Evolutionary conservation across 768 basidiomycete genomes (phyloP), one percentile per base, ranked within the genome.

Genomic region (Udeniomyces megalosporus): DNA sequence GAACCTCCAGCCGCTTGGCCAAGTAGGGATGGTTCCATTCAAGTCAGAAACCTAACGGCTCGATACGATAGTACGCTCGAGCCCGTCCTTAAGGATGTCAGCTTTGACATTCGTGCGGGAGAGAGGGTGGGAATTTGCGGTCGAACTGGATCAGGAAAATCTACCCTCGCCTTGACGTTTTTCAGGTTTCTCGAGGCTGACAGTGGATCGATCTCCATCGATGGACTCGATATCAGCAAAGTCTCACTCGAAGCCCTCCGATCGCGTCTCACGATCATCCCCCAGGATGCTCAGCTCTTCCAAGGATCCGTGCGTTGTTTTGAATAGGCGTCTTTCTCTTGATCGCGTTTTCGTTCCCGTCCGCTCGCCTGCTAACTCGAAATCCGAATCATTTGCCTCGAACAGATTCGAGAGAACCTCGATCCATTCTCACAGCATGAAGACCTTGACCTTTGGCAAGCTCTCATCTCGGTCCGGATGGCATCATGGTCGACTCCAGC

Each of bases 1-100:
- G 68, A 71, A 11, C 76, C 76, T n/a, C 76, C 76, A 0, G 75
- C 76, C 0, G 69, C 70, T 32, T 76, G 76, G 76, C 76, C 76
- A 0, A 61, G 70, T 0, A 65, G 68, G 22, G 68, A 71, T 5
- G 73, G 73, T 0, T 65, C 61, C 10, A 75, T 77, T 35, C 66
- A 71, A 10, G 73, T 77, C 29, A 69, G 73, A 28, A 66, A 69
- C 20, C 66, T 77, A 3, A 73, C 72, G 0, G 73, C 69, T 55
- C 60, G 67, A 15, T 74, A 74, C 62, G 72, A 71, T 1, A 71
- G 71, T 42, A 70, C 48, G 47, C 58, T 60, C 49, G 58, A 62
- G 10, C 61, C 61, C 4, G 76, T 75, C 3, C 69, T 77, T 32
- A 71, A 73, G 46, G 67, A 66, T 22, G 73, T 77, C 14, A 70